phyloP scores from a whole-genome alignment of 2,329 filamentous ascomycete species.

The Phoma herbarum region DNA sequence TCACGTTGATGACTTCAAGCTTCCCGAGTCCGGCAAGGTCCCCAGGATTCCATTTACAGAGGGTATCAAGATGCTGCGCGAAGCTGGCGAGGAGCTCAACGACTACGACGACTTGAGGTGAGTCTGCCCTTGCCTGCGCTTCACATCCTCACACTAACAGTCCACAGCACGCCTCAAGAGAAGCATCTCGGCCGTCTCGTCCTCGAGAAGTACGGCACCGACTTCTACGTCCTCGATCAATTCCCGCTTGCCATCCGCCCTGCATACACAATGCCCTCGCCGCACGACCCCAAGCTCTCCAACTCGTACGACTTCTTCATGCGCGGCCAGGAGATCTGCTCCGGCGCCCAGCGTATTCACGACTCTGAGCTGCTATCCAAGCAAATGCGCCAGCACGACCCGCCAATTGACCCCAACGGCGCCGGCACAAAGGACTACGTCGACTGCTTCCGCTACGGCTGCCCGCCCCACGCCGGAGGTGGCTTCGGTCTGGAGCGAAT shows the following conservation, averaged over 20 bases:
- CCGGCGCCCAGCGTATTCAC: constrained; percentile 72
- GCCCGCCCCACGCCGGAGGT: constrained; percentile 70
- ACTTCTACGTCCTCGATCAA: constrained; percentile 97
- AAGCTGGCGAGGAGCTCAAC: constrained; percentile 76
- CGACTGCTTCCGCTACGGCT: constrained; percentile 70
- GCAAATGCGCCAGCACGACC: constrained; percentile 66
- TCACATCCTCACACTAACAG: not conserved
- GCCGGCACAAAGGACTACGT: constrained; percentile 71
- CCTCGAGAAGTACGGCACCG: constrained; percentile 87
- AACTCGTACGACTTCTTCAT: constrained; percentile 77
- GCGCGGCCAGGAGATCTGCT: constrained; percentile 74
- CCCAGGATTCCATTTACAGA: constrained; percentile 81
- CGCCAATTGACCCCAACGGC: constrained; percentile 63
- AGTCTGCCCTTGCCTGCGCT: constrained; percentile 6
- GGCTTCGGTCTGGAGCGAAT: constrained; percentile 72
- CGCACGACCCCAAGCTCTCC: constrained; percentile 56
- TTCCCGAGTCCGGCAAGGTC: constrained; percentile 77
- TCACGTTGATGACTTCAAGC: constrained; percentile 78
- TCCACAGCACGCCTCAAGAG: constrained; percentile 73
- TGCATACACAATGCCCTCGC: constrained; percentile 85
- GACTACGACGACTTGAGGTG: constrained; percentile 79
- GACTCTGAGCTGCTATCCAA: constrained; percentile 66
- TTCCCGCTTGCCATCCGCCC: constrained; percentile 89
- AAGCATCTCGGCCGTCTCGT: constrained; percentile 89
- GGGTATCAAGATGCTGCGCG: constrained; percentile 78